phyloP scores from a whole-genome alignment of 306 rosid genomes.

The Fragaria iinumae region DNA sequence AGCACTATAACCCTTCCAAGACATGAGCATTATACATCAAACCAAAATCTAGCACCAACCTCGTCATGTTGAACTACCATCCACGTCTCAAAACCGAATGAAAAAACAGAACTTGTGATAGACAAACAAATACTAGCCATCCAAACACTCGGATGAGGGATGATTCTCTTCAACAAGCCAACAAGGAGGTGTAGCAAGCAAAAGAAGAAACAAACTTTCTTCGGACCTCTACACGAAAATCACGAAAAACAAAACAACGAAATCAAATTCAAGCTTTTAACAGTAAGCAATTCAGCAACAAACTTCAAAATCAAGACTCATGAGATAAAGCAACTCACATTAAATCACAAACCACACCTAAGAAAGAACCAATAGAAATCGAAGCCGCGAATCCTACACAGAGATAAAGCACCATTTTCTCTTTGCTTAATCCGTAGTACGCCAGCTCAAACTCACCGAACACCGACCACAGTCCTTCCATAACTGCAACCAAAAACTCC shows the following conservation, averaged over 20 bases:
- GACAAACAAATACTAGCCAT: constrained; percentile 59
- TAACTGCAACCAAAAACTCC: constrained; percentile 41
- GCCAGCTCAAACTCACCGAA: constrained; percentile 77
- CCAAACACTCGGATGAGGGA: constrained; percentile 56
- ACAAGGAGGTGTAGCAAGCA: constrained; percentile 67
- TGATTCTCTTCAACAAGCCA: constrained; percentile 71
- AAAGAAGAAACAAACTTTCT: constrained; percentile 67
- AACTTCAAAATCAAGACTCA: constrained; percentile 11
- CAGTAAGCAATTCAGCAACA: background rate
- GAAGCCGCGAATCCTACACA: constrained; percentile 71
- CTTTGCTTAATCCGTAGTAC: constrained; percentile 56
- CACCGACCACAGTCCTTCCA: constrained; percentile 80
- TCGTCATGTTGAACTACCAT: constrained; percentile 85
- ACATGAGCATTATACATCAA: background rate
- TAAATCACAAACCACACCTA: constrained; percentile 78
- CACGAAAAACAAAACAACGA: background rate
- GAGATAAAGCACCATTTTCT: constrained; percentile 54
- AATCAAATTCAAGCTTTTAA: no score
- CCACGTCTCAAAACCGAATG: constrained; percentile 82
- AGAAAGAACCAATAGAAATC: constrained; percentile 57
- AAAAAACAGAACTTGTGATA: constrained; percentile 64
- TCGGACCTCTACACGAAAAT: constrained; percentile 64
- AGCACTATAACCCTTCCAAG: constrained; percentile 18
- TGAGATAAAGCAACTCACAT: constrained; percentile 44
- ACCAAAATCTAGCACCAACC: constrained; percentile 43